Base-by-base conservation (phyloP, 306 rosid species). In the Fragaria ananassa region DNA sequence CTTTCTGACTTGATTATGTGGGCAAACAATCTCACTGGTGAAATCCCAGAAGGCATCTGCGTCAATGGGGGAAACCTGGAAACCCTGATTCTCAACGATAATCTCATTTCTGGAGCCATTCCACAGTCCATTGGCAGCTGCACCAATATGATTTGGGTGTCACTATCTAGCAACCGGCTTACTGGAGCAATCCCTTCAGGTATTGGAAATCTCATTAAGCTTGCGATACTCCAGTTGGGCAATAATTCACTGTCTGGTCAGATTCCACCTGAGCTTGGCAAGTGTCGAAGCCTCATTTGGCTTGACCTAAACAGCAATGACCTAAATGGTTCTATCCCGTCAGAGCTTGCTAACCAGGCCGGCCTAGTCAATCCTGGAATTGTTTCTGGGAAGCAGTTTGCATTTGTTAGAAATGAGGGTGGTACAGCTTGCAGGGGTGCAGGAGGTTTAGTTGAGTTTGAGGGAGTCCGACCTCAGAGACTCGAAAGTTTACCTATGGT, bases 391-490 rank as follows among this genome's bases (percentile, higher is more conserved):
- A 91, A 91, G 80, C 89, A 87, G 61, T 91, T 87, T 87, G 97
- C 81, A 50, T 91, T 89, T 72, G 89, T 91, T 45, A 91, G 93
- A 79, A 91, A 89, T 66, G 97, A 91, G 74, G 96, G 93, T 3
- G 93, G 96, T 51, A 87, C 92, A 54, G 84, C 84, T 61, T 91
- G 97, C 69, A 79, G 92, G 82, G 97, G 97, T 17, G 93, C 97
- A 2, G 97, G 97, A 65, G 93, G 97, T 35, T 79, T 91, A 15
- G 86, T 91, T 65, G 93, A 89, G 56, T 87, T 91, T 70, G 91
- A 83, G 60, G 97, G 88, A 46, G 79, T 91, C 25, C 83, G 91
- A 23, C 76, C 56, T 0, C 89, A 79, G 80, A 86, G 88, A 72
- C 81, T 89, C 23, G 90, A 89, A 79, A 73, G 54, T 15, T 86